phyloP scores from a whole-genome alignment of 805 yeast species.

The Candida boleticola region DNA sequence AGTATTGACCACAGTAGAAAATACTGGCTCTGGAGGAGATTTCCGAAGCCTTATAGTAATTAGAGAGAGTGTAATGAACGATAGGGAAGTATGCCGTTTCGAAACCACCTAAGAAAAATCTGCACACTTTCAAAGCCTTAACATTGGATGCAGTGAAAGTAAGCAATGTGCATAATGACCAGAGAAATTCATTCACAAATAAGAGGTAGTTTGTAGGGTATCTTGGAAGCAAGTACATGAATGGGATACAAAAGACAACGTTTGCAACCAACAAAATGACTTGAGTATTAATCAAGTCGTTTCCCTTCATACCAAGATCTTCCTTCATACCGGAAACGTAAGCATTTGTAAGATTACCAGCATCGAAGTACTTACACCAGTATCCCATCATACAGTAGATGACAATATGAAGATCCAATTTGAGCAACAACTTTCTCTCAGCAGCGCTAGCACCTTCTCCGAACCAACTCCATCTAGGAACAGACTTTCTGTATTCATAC shows the following conservation, averaged over 20 bases:
- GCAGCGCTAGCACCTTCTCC: constrained; percentile 24
- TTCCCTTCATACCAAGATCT: constrained; percentile 24
- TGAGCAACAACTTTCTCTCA: constrained; percentile 27
- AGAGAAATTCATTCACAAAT: constrained; percentile 13
- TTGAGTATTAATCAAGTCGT: constrained; percentile 27
- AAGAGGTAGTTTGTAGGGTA: constrained; percentile 13
- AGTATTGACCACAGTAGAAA: constrained; percentile 28
- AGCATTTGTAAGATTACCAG: constrained; percentile 23
- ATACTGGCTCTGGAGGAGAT: constrained; percentile 22
- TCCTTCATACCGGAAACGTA: constrained; percentile 25
- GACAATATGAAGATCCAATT: constrained; percentile 26
- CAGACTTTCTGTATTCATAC: constrained; percentile 24
- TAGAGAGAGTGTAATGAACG: constrained; percentile 24
- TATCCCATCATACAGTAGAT: constrained; percentile 26
- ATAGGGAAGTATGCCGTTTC: constrained; percentile 27
- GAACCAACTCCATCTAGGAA: constrained; percentile 22
- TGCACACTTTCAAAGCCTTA: constrained; percentile 20
- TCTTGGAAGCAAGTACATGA: constrained; percentile 21
- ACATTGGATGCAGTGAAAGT: constrained; percentile 17
- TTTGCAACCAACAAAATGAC: constrained; percentile 22
- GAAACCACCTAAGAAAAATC: constrained; percentile 24
- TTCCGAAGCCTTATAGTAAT: constrained; percentile 23
- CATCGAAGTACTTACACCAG: constrained; percentile 23
- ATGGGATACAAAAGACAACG: constrained; percentile 25
- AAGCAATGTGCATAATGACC: constrained; percentile 22